Conservation (phyloP, 2,329 filamentous ascomycete species). For the Lojkania enalia region DNA sequence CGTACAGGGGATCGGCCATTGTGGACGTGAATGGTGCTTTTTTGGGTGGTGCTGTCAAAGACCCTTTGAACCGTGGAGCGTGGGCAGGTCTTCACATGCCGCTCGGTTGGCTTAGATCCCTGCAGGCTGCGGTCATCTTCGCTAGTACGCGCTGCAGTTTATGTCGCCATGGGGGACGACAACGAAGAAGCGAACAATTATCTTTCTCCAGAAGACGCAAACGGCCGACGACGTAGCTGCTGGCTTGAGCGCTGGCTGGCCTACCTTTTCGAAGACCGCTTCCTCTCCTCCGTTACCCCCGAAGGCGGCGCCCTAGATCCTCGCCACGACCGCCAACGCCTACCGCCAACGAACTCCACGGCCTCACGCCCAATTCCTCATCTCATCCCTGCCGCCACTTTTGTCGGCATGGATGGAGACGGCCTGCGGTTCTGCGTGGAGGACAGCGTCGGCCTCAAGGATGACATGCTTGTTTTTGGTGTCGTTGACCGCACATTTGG, state of each 20-base stretch:
- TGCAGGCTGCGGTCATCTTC: slow-evolving; percentile 3
- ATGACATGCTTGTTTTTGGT: slow-evolving; percentile 47
- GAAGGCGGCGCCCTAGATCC: not conserved
- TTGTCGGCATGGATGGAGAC: slow-evolving; percentile 18
- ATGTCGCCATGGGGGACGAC: slow-evolving; percentile 1
- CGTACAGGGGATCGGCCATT: slow-evolving; percentile 68
- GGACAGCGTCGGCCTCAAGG: slow-evolving; percentile 48
- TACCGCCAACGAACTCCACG: slow-evolving; percentile 11
- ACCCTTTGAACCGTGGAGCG: not conserved
- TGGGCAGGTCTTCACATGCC: slow-evolving; percentile 9
- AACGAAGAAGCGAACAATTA: not conserved
- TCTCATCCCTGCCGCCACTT: slow-evolving; percentile 15
- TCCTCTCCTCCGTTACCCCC: slow-evolving; percentile 15
- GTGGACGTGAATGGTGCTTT: not conserved
- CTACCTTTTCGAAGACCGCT: slow-evolving; percentile 27
- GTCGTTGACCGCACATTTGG: slow-evolving; percentile 49
- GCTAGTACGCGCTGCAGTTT: not conserved
- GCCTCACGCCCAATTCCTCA: slow-evolving; percentile 1
- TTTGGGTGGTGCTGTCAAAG: not conserved
- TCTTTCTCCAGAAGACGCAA: not conserved
- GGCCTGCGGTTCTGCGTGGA: slow-evolving; percentile 39
- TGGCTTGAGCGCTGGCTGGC: slow-evolving; percentile 24
- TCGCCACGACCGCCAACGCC: slow-evolving; percentile 4
- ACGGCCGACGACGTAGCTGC: not conserved
- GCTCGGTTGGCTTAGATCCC: slow-evolving; percentile 1